A percentile compares a stretch with the other conserved stretches of the same genome.
phyloP scores from a whole-genome alignment of 495 filamentous ascomycete genomes.

The Penicillium crystallinum region DNA sequence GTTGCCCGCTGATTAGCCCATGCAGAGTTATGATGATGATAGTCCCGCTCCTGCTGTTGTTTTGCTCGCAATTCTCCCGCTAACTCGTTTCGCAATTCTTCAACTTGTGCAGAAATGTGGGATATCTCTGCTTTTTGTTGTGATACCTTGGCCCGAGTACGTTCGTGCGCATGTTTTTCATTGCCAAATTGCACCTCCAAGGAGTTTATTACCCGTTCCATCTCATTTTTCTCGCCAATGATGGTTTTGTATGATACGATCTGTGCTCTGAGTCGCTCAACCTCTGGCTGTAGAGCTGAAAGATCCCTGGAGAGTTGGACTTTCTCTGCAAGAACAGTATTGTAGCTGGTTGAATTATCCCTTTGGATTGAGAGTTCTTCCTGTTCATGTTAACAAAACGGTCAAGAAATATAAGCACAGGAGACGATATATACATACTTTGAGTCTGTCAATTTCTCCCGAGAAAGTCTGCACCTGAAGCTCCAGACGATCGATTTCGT shows the following conservation, averaged over 20 bases:
- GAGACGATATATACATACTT: conserved; percentile 43
- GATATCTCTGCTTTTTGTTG: conserved; percentile 43
- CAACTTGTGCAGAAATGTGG: conserved; percentile 35
- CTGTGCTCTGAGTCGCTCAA: conserved; percentile 73
- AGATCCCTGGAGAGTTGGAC: conserved; percentile 67
- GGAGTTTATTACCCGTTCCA: conserved; percentile 68
- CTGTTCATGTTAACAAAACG: conserved; percentile 31
- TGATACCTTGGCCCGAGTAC: conserved; percentile 48
- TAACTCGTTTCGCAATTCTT: conserved; percentile 41
- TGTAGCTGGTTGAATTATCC: conserved; percentile 57
- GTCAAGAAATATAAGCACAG: neutral
- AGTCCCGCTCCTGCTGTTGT: conserved; percentile 29
- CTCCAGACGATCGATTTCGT: conserved; percentile 52
- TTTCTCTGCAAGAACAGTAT: conserved; percentile 72
- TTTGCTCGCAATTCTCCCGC: conserved; percentile 38
- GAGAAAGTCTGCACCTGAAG: conserved; percentile 50
- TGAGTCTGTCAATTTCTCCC: conserved; percentile 61
- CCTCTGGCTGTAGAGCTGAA: conserved; percentile 62
- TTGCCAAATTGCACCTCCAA: conserved; percentile 76
- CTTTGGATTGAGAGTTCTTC: conserved; percentile 62
- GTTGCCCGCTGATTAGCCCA: conserved; percentile 52
- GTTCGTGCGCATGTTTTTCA: conserved; percentile 64
- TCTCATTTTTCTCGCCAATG: conserved; percentile 66
- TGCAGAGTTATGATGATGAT: conserved; percentile 32
- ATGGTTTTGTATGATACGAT: conserved; percentile 57